Base-by-base conservation (phyloP, 1,284 basidiomycete species). In the Trichosporon coremiiforme region DNA sequence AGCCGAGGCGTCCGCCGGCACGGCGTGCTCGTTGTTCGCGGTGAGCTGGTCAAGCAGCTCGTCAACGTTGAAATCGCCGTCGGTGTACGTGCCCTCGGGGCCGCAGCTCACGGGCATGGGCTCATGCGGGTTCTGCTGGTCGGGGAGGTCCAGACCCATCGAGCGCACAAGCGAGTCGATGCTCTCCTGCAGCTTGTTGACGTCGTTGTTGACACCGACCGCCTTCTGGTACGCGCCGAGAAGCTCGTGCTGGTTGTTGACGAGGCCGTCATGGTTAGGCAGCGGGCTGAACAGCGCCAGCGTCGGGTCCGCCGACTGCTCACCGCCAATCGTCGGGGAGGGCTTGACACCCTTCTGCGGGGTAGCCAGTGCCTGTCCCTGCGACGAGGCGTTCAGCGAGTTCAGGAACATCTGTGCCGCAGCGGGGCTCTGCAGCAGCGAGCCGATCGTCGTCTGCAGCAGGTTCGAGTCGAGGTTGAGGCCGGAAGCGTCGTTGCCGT, bases 141-240 rank as follows among this genome's bases (percentile, higher is more conserved):
- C 31, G 1, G 78, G 76, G 47, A 78, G 29, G 64, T 82, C 89
- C 45, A 92, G 83, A 1, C 91, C 91, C 69, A 91, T 86, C 67
- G 87, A 87, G 75, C 89, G 86, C 62, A 94, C 90, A 47, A 94
- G 85, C 12, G 87, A 87, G 71, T 92, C 88, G 72, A 95, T 90
- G 73, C 88, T 89, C 41, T 85, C 86, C 75, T 91, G 89, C 67
- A 94, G 83, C 57, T 88, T 86, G 71, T 90, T 89, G 33, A 94
- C 90, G 69, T 93, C 90, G 62, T 86, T 85, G 67, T 89, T 88
- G 64, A 94, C 90, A 70, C 89, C 90, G 31, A 87, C 78, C 0
- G 91, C 85, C 65, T 87, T 86, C 63, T 86, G 86, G 84, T 90
- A 91, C 1, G 87, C 84, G 73, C 87, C 87, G 60, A 89, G 85